These are phyloP conservation scores for Globisporangium nunn DNA, from an alignment of 352 stramenopile species.

Conservation along the genomic window DNA sequence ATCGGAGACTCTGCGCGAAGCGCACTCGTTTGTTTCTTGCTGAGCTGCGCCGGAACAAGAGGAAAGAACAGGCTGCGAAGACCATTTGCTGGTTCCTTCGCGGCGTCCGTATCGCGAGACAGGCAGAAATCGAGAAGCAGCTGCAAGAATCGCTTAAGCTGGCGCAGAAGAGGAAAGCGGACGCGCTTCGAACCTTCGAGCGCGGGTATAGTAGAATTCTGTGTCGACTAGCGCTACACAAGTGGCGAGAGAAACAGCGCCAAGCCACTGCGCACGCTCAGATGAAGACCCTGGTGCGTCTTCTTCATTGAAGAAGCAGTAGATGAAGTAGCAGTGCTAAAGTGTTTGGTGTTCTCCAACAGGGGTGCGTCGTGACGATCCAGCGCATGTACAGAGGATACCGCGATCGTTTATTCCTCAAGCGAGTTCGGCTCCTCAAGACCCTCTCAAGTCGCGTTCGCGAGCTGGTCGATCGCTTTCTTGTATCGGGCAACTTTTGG, in stretches of 20 bases:
- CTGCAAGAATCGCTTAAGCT: slow-evolving; percentile 1
- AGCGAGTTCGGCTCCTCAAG: slow-evolving; percentile 26
- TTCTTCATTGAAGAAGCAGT: not conserved
- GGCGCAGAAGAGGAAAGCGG: slow-evolving; percentile 5
- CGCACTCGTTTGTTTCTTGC: slow-evolving; percentile 18
- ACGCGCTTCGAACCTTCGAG: slow-evolving; percentile 6
- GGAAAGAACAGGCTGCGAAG: slow-evolving; percentile 18
- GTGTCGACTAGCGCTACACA: slow-evolving; percentile 15
- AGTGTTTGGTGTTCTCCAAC: not conserved
- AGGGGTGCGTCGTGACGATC: slow-evolving; percentile 29
- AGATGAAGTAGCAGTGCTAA: not conserved
- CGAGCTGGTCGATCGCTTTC: slow-evolving; percentile 34
- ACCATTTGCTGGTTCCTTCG: slow-evolving; percentile 27
- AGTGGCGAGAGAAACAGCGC: slow-evolving; percentile 23
- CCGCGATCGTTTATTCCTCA: slow-evolving; percentile 33
- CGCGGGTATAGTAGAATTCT: slow-evolving; percentile 9
- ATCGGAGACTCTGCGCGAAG: slow-evolving; percentile 28
- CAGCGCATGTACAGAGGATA: slow-evolving; percentile 48
- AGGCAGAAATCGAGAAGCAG: slow-evolving; percentile 1
- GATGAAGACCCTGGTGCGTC: slow-evolving; percentile 13
- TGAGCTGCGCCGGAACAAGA: slow-evolving; percentile 11
- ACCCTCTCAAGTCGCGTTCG: slow-evolving; percentile 35
- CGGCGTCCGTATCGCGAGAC: slow-evolving; percentile 6
- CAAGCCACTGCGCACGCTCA: slow-evolving; percentile 19
- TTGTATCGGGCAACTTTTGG: slow-evolving; percentile 52